Evolutionary conservation across 208 protist genomes (phyloP).

Genomic region (Trypanosoma melophagium): DNA sequence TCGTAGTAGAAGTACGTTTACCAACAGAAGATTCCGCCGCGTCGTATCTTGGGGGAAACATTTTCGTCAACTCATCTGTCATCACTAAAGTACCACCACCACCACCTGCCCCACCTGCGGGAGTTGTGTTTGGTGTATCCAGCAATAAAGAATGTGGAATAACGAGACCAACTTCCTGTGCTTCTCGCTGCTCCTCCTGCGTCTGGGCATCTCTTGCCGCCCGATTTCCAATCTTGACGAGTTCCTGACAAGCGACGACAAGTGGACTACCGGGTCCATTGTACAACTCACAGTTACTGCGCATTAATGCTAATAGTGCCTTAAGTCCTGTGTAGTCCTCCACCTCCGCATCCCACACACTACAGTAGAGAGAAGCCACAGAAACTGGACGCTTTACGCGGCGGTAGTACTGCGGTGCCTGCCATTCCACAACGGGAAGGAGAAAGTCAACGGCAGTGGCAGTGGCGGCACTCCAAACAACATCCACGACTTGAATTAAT

Average conservation of each 20-base stretch:
- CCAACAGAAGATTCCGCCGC: background rate
- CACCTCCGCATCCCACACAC: slow-evolving; percentile 31
- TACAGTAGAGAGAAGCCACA: slow-evolving; percentile 55
- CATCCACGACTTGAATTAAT: slow-evolving; percentile 56
- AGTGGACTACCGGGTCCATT: slow-evolving; percentile 53
- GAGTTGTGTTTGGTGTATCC: background rate
- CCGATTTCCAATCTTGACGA: slow-evolving; percentile 41
- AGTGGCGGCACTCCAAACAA: slow-evolving; percentile 32
- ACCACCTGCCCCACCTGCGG: background rate
- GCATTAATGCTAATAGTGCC: slow-evolving; percentile 46
- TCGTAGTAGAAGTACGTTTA: background rate
- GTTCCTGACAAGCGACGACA: slow-evolving; percentile 29
- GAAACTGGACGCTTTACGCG: slow-evolving; percentile 51
- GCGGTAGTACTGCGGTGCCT: slow-evolving; percentile 71
- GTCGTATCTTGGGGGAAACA: slow-evolving; percentile 31
- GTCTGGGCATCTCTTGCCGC: slow-evolving; percentile 52
- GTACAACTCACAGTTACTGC: slow-evolving; percentile 53
- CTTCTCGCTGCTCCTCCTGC: slow-evolving; percentile 26
- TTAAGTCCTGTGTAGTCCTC: slow-evolving; percentile 44
- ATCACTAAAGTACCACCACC: background rate
- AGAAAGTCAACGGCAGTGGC: slow-evolving; percentile 37
- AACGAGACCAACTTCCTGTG: slow-evolving; percentile 1
- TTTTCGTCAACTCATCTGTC: slow-evolving; percentile 24
- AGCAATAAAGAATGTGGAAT: slow-evolving; percentile 3
- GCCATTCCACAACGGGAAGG: slow-evolving; percentile 67